These are phyloP conservation scores for Debaryomyces sp. DNA, from an alignment of 1,139 yeast genomes.

Conservation along the genomic window DNA sequence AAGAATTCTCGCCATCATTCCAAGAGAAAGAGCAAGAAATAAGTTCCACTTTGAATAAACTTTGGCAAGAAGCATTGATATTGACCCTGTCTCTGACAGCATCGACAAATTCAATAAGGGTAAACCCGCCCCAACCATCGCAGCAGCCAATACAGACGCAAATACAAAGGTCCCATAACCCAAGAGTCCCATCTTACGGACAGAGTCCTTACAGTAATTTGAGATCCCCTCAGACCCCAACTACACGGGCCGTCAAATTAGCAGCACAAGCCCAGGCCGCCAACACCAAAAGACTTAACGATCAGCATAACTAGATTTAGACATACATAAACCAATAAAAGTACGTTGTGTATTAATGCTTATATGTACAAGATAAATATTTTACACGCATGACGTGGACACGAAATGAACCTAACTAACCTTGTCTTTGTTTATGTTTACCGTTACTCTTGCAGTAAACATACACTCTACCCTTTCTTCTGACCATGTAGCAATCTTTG, in stretches of 20 bases:
- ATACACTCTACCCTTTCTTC: conserved; percentile 91
- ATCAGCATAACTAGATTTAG: conserved; percentile 3
- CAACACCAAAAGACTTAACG: conserved; percentile 8
- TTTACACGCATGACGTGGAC: not conserved
- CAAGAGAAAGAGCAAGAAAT: conserved; percentile 38
- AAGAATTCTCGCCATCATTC: conserved; percentile 36
- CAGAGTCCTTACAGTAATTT: conserved; percentile 15
- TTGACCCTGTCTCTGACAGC: conserved; percentile 17
- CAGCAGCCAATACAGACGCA: conserved; percentile 13
- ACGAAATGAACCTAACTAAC: conserved; percentile 38
- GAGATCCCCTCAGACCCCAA: conserved; percentile 33
- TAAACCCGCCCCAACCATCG: conserved; percentile 9
- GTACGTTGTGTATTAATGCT: conserved; percentile 6
- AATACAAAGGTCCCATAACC: conserved; percentile 27
- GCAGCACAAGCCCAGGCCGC: conserved; percentile 24
- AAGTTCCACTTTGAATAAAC: conserved; percentile 25
- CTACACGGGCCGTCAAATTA: conserved; percentile 42
- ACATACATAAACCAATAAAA: conserved; percentile 5
- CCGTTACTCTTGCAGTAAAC: conserved; percentile 92
- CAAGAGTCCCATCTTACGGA: conserved; percentile 29
- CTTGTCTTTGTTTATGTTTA: conserved; percentile 97
- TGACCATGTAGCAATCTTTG: conserved; percentile 87
- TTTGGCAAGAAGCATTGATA: conserved; percentile 49
- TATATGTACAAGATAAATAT: conserved; percentile 5
- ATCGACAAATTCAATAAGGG: conserved; percentile 7